Evolutionary conservation across 1,284 basidiomycete genomes (phyloP).

Genomic region (Melampsora larici-populina): DNA sequence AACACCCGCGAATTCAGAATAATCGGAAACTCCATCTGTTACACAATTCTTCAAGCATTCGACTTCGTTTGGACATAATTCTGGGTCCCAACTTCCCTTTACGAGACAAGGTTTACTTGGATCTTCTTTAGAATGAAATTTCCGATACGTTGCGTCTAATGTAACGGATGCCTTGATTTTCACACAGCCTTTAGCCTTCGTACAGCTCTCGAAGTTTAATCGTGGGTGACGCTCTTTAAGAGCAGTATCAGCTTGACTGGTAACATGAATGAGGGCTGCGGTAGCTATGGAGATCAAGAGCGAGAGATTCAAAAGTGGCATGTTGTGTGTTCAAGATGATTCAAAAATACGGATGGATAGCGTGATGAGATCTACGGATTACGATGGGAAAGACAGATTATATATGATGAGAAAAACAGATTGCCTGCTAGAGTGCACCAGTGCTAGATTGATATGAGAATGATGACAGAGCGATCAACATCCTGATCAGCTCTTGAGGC

Average conservation of each 20-base stretch:
- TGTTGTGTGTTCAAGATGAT: no score
- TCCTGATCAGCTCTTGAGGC: no score
- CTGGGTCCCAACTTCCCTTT: background rate
- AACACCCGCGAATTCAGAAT: background rate
- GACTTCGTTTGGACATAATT: slow-evolving; percentile 14
- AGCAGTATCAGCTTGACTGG: background rate
- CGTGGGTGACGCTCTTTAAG: background rate
- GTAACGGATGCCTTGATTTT: background rate
- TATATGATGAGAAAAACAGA: no score
- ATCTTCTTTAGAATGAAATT: background rate
- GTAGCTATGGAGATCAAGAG: no score
- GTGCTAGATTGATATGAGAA: no score
- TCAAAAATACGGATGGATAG: no score
- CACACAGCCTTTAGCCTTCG: background rate
- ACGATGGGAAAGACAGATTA: no score
- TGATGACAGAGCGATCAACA: no score
- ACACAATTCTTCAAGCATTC: slow-evolving; percentile 21
- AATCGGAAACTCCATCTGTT: background rate
- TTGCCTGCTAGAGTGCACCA: no score
- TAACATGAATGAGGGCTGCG: no score
- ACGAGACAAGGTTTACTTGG: background rate
- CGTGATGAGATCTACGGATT: no score
- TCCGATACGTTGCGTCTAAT: background rate
- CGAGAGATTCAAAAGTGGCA: no score
- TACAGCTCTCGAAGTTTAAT: background rate